phyloP scores from a whole-genome alignment of 495 filamentous ascomycete species.

The Letharia columbiana region DNA sequence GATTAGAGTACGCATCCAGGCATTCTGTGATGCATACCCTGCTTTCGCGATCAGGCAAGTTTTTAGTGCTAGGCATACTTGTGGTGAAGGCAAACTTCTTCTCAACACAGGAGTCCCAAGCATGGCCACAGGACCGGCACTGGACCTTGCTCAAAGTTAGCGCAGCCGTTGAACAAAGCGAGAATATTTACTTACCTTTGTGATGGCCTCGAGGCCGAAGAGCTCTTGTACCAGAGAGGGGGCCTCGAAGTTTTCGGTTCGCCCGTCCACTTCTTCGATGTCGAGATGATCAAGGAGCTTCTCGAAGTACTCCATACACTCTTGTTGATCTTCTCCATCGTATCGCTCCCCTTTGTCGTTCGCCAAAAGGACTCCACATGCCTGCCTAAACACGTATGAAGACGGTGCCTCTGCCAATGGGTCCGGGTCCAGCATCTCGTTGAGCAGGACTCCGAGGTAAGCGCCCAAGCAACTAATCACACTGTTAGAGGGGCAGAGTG shows the following conservation, averaged over 20 bases:
- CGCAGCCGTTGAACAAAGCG: not conserved
- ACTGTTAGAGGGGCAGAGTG: not conserved
- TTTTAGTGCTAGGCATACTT: not conserved
- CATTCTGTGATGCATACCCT: not conserved
- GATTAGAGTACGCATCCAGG: not conserved
- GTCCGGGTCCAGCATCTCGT: not conserved
- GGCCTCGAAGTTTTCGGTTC: not conserved
- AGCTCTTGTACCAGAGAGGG: not conserved
- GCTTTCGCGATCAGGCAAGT: no score
- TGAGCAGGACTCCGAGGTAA: constrained; percentile 1
- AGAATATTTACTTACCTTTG: not conserved
- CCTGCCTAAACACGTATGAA: not conserved
- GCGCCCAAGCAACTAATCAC: not conserved
- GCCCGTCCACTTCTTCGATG: not conserved
- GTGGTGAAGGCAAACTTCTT: not conserved
- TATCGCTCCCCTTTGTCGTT: not conserved
- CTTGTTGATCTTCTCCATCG: not conserved
- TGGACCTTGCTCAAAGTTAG: not conserved
- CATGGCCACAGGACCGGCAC: not conserved
- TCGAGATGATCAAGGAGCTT: not conserved
- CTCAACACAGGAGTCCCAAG: not conserved
- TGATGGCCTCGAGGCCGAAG: not conserved
- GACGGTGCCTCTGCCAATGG: not conserved
- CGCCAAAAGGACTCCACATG: not conserved
- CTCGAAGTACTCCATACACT: not conserved